A percentile compares a stretch with the other conserved stretches of the same genome.
These are phyloP conservation scores for Vanderwaltozyma tropicalis DNA, from an alignment of 805 yeast genomes.

Conservation along the genomic window DNA sequence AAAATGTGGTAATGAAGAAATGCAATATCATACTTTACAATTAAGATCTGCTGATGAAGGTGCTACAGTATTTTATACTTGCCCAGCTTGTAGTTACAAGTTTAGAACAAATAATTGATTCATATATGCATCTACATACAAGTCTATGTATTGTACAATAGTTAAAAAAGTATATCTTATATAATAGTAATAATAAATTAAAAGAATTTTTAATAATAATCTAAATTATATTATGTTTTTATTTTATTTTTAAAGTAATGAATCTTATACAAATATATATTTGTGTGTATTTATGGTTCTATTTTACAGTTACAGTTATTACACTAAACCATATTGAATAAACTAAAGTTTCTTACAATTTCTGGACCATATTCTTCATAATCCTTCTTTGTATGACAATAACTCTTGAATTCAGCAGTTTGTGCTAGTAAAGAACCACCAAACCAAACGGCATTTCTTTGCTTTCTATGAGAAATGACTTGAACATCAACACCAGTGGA, in stretches of 20 bases:
- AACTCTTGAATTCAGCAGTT: conserved; percentile 91
- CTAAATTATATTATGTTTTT: too few relatives aligned
- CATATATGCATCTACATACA: neutral
- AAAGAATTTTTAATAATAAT: too few relatives aligned
- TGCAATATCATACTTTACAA: conserved; percentile 95
- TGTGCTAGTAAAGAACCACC: conserved; percentile 97
- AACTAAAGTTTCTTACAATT: conserved; percentile 92
- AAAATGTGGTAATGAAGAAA: conserved; percentile 95
- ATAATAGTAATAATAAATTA: too few relatives aligned
- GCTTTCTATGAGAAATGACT: conserved; percentile 94
- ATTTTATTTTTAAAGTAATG: conserved; percentile 1
- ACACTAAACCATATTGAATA: conserved; percentile 80
- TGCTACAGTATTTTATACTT: conserved; percentile 96
- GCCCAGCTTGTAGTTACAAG: conserved; percentile 85
- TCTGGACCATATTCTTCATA: conserved; percentile 97
- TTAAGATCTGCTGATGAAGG: conserved; percentile 98
- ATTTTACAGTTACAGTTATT: neutral
- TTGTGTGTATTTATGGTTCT: neutral
- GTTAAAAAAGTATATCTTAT: too few relatives aligned
- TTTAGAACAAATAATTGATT: conserved; percentile 81
- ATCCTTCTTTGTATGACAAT: conserved; percentile 93
- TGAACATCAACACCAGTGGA: conserved; percentile 94
- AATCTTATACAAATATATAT: neutral
- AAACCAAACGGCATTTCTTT: conserved; percentile 98
- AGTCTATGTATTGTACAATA: too few relatives aligned